Evolutionary conservation across 768 basidiomycete species (phyloP).

Genomic region (Fomitopsis serialis): DNA sequence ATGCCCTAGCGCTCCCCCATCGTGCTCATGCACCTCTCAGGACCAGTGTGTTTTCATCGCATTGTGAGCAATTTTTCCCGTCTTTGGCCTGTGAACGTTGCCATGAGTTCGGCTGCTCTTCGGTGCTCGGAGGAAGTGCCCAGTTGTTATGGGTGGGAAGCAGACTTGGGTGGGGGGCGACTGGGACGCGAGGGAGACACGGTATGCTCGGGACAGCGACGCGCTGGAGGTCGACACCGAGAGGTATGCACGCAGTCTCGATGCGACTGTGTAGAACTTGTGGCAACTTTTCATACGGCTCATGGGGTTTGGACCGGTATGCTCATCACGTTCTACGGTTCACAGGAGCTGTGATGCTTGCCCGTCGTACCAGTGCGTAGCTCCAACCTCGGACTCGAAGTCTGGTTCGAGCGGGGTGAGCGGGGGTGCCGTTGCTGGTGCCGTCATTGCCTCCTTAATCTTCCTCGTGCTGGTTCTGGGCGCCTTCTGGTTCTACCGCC

Average conservation of each 20-base stretch:
- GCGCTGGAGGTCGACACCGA: too few relatives aligned
- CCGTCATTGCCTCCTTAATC: conserved; percentile 57
- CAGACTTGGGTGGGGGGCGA: too few relatives aligned
- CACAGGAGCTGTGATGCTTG: conserved; percentile 58
- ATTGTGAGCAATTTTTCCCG: conserved; percentile 43
- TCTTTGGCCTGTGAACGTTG: conserved; percentile 7
- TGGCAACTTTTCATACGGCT: too few relatives aligned
- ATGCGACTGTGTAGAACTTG: too few relatives aligned
- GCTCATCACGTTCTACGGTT: conserved; percentile 28
- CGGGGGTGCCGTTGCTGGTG: conserved; percentile 70
- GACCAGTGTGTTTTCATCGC: conserved; percentile 57
- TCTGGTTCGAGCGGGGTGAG: conserved; percentile 39
- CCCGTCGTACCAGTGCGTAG: conserved; percentile 45
- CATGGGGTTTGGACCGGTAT: too few relatives aligned
- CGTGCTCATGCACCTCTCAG: conserved; percentile 46
- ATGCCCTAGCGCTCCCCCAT: conserved; percentile 43
- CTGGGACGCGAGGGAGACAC: too few relatives aligned
- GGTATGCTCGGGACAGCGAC: too few relatives aligned
- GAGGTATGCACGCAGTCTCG: too few relatives aligned
- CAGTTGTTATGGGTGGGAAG: too few relatives aligned
- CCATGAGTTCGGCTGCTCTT: not conserved
- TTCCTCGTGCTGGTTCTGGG: conserved; percentile 48
- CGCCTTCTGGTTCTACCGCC: conserved; percentile 62
- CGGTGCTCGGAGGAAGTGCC: too few relatives aligned
- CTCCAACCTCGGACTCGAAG: conserved; percentile 15